Conservation (phyloP, 1,139 yeast species). For the Geotrichum candidum region DNA sequence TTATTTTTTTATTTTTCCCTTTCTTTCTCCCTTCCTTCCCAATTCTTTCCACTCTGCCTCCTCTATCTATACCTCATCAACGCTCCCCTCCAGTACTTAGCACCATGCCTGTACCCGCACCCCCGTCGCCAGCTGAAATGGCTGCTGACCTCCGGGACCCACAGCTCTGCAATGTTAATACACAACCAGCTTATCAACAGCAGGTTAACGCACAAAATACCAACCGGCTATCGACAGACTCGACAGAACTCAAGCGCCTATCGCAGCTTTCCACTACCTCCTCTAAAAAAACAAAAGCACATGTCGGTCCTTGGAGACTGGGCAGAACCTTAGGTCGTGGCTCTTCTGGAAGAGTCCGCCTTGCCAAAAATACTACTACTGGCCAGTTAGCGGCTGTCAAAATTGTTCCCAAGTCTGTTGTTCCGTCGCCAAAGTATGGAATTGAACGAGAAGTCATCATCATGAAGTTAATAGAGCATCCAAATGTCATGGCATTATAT, state of each 20-base stretch:
- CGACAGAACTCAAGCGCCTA: slow-evolving; percentile 40
- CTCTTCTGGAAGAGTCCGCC: slow-evolving; percentile 85
- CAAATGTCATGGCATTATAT: slow-evolving; percentile 89
- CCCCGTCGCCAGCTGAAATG: slow-evolving; percentile 3
- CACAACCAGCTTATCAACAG: neutral
- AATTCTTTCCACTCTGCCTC: neutral
- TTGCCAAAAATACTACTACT: slow-evolving; percentile 79
- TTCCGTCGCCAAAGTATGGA: slow-evolving; percentile 60
- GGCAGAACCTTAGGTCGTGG: slow-evolving; percentile 95
- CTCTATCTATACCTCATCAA: neutral
- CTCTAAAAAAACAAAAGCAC: slow-evolving; percentile 49
- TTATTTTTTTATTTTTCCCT: neutral
- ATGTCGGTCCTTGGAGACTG: slow-evolving; percentile 93
- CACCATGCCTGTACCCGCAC: neutral
- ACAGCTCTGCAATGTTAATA: neutral
- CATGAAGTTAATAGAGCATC: slow-evolving; percentile 85
- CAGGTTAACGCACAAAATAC: neutral
- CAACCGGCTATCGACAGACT: slow-evolving; percentile 2
- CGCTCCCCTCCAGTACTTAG: neutral
- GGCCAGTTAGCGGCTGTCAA: slow-evolving; percentile 95
- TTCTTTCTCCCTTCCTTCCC: neutral
- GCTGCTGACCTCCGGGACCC: slow-evolving; percentile 1
- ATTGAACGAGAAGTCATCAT: slow-evolving; percentile 93
- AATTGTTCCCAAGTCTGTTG: slow-evolving; percentile 79
- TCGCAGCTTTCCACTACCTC: slow-evolving; percentile 54